Percentiles rank a stretch among this genome's conserved stretches.
phyloP scores from a whole-genome alignment of 345 rosid genomes.

The Arabidopsis suecica region DNA sequence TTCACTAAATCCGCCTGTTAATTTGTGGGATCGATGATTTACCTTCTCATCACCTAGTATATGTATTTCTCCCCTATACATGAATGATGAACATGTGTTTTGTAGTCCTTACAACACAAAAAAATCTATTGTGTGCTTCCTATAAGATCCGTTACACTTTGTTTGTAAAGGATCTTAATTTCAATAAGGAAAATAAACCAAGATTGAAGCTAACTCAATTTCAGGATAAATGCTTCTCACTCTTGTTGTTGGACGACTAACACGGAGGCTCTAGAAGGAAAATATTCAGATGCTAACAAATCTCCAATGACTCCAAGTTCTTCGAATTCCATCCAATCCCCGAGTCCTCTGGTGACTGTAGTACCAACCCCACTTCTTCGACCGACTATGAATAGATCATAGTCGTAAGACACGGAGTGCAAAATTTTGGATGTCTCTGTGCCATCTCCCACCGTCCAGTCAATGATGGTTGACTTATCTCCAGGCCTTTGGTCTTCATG shows the following conservation, averaged over 20 bases:
- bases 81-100: not conserved
- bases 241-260: slow-evolving; percentile 63
- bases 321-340: slow-evolving; percentile 63
- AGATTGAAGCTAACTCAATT: slow-evolving; percentile 6
- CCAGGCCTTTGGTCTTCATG: not conserved
- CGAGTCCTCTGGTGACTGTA: slow-evolving; percentile 52
- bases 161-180: not conserved
- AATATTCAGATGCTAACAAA: slow-evolving; percentile 63
- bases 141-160: not conserved
- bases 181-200: not conserved
- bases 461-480: slow-evolving; percentile 21
- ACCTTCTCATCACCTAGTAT: not conserved
- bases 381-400: slow-evolving; percentile 59
- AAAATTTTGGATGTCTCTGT: slow-evolving; percentile 45
- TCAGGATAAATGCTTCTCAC: not conserved
- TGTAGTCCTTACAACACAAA: not conserved
- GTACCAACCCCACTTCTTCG: slow-evolving; percentile 47
- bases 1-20: not conserved
- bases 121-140: not conserved
- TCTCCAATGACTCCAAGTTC: slow-evolving; percentile 75
- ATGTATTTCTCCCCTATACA: not conserved
- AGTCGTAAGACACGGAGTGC: slow-evolving; percentile 43
- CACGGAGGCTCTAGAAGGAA: slow-evolving; percentile 49
- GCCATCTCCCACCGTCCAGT: slow-evolving; percentile 49
- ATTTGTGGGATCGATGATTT: not conserved